Evolutionary conservation across 1,139 yeast genomes (phyloP), one percentile per base, ranked within the genome.

Genomic region (Geotrichum histeridarum): DNA sequence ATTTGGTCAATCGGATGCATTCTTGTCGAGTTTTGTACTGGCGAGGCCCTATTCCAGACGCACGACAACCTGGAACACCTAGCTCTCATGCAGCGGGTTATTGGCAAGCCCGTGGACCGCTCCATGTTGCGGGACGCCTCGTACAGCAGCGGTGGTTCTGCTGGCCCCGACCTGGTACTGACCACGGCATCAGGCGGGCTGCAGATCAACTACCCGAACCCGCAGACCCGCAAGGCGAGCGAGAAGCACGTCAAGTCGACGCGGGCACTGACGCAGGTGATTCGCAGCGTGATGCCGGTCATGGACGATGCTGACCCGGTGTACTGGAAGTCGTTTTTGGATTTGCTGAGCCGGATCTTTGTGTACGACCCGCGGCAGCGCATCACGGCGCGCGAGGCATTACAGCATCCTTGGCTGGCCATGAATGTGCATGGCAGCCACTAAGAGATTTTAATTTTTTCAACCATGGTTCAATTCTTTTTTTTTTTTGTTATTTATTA

Each of bases 1-100:
- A 75, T 93, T 72, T 94, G 99, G 99, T 88, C 96, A 1, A 78
- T 93, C 55, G 99, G 97, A 0, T 91, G 99, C 69, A 90, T 94
- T 14, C 73, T 94, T 45, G 91, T 90, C 11, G 99, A 94, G 71
- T 73, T 94, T 51, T 84, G 88, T 50, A 88, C 95, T 32, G 99
- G 99, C 14, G 96, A 89, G 64, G 96, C 97, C 0, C 72, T 94
- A 36, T 94, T 93, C 70, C 91, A 88, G 61, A 94, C 98, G 0
- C 97, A 93, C 68, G 97, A 93, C 65, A 91, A 93, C 68, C 74
- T 84, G 56, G 98, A 93, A 69, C 99, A 94, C 72, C 76, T 94
- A 67, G 96, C 96, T 15, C 83, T 94, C 85, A 93, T 94, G 86
- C 94, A 93, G 69, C 82, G 81, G 61, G 80, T 91, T 15, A 73